Evolutionary conservation across 495 filamentous ascomycete genomes (phyloP), one percentile per base, ranked within the genome.

Genomic region (Hypomontagnella submonticulosa): DNA sequence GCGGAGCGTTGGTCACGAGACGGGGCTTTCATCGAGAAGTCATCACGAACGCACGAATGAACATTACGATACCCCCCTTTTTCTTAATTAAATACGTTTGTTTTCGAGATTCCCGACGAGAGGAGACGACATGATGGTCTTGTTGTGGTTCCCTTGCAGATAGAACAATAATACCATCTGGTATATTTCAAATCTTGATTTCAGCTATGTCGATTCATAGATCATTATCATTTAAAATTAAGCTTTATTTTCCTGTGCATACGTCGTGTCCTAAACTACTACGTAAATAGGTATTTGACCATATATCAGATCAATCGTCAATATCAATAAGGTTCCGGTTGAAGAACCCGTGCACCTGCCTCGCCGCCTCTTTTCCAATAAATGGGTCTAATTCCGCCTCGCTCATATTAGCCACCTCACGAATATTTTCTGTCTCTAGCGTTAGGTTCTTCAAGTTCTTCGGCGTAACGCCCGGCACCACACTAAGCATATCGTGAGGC

Each of bases 381-480:
- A 94, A 58, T 19, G 80, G 79, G 51, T 85, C 80, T 48, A 99
- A 73, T 60, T 94, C 90, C 23, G 86, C 86, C 48, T 89, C 83
- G 38, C 80, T 83, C 87, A 97, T 90, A 80, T 98, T 99, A 13
- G 92, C 92, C 63, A 98, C 81, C 63, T 94, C 92, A 34, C 80
- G 80, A 47, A 99, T 82, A 78, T 88, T 96, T 41, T 88, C 89
- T 55, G 89, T 86, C 71, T 92, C 86, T 8, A 91, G 63, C 19
- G 88, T 86, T 34, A 99, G 61, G 51, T 85, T 84, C 63, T 84
- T 84, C 16, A 93, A 77, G 57, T 90, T 92, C 73, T 90, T 88
- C 0, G 85, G 85, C 43, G 86, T 94, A n/a, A 98, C 85, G 0
- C 96, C 95, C 0, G 95, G 96, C 2, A 98, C 87, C 4, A 85